Evolutionary conservation across 495 filamentous ascomycete genomes (phyloP).

Genomic region (Hyphodiscus hymeniophilus): DNA sequence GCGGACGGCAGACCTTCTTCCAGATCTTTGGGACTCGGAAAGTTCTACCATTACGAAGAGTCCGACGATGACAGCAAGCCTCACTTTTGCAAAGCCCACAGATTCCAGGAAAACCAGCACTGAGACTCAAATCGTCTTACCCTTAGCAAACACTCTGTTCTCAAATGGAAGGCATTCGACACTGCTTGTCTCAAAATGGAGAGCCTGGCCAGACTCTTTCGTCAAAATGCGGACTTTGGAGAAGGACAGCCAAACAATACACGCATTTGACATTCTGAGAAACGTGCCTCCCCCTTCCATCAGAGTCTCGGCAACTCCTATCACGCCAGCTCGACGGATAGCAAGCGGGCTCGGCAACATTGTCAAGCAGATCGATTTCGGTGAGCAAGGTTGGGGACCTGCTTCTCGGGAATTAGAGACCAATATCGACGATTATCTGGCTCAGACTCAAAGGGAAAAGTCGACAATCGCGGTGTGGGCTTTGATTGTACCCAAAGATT

Average conservation of each 20-base stretch:
- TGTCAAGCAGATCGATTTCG: constrained; percentile 53
- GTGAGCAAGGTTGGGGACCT: constrained; percentile 38
- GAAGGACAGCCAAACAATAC: constrained; percentile 21
- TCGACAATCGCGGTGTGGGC: constrained; percentile 67
- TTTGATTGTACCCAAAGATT: constrained; percentile 43
- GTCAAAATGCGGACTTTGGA: not conserved
- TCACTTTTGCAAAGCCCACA: constrained; percentile 8
- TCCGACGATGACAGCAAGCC: constrained; percentile 7
- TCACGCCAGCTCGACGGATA: constrained; percentile 58
- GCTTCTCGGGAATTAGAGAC: constrained; percentile 72
- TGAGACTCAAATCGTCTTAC: constrained; percentile 38
- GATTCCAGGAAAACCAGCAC: not conserved
- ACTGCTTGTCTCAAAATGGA: constrained; percentile 51
- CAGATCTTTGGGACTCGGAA: constrained; percentile 23
- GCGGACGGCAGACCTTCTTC: constrained; percentile 22
- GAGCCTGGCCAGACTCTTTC: constrained; percentile 13
- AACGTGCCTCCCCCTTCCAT: constrained; percentile 12
- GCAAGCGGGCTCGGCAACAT: constrained; percentile 74
- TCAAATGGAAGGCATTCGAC: constrained; percentile 58
- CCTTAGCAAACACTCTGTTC: constrained; percentile 73
- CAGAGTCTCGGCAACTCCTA: constrained; percentile 46
- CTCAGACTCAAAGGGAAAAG: constrained; percentile 22
- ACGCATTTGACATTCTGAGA: constrained; percentile 10
- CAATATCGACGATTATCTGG: constrained; percentile 51
- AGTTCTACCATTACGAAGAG: not conserved